Conservation (phyloP, 2,329 filamentous ascomycete species). For the Neofusicoccum umdonicola region DNA sequence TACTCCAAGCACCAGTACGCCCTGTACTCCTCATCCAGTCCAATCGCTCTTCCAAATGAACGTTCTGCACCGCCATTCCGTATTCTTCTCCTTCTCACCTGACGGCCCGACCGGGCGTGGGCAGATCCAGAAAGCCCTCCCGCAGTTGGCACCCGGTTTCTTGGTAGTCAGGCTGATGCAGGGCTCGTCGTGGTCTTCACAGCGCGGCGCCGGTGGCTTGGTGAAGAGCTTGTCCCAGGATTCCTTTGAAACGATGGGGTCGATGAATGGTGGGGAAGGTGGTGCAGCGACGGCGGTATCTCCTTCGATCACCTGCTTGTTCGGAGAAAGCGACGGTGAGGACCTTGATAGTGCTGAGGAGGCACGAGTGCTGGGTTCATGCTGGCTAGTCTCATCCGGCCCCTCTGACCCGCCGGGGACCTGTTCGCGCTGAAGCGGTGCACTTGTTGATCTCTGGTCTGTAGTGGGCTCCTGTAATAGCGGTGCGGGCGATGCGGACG, state of each 20-base stretch:
- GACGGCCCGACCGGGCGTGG: slow-evolving; percentile 78
- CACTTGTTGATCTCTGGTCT: background rate
- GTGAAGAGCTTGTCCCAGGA: slow-evolving; percentile 83
- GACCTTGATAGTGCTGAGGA: background rate
- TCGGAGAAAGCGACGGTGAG: no score
- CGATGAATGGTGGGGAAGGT: slow-evolving; percentile 44
- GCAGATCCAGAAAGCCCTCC: slow-evolving; percentile 66
- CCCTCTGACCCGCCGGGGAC: background rate
- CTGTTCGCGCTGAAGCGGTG: background rate
- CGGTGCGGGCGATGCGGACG: slow-evolving; percentile 33
- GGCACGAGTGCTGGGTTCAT: background rate
- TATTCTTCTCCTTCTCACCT: slow-evolving; percentile 78
- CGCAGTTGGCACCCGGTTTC: slow-evolving; percentile 81
- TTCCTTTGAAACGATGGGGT: slow-evolving; percentile 72
- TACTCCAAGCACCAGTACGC: no score
- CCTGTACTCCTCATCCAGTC: slow-evolving; percentile 37
- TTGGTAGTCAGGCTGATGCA: slow-evolving; percentile 83
- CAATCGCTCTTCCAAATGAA: slow-evolving; percentile 72
- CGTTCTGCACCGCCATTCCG: slow-evolving; percentile 82
- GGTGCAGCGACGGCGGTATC: no score
- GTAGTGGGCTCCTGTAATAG: background rate
- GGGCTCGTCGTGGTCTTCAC: slow-evolving; percentile 79
- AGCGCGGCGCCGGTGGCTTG: slow-evolving; percentile 70
- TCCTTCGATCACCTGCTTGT: no score
- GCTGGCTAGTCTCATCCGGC: background rate